Percentiles rank a stretch among this genome's conserved stretches.
These are phyloP conservation scores for Sphagnurus paluster DNA, from an alignment of 1,284 basidiomycete genomes.

Conservation along the genomic window DNA sequence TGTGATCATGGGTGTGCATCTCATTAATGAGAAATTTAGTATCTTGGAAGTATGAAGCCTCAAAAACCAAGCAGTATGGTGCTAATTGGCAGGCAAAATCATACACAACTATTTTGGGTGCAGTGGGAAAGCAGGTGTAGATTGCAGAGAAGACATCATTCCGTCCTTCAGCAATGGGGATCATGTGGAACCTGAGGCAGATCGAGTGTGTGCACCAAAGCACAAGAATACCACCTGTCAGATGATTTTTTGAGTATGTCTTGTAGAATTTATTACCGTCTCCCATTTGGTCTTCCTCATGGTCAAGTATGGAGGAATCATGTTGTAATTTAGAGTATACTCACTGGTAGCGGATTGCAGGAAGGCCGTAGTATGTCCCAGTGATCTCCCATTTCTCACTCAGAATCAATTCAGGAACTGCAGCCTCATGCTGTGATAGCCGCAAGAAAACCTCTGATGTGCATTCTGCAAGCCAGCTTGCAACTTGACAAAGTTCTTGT, in stretches of 20 bases:
- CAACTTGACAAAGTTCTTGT: neutral
- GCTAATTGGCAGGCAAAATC: conserved; percentile 24
- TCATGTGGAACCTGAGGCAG: conserved; percentile 31
- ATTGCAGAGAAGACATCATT: conserved; percentile 36
- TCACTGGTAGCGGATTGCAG: neutral
- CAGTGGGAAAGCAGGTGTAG: conserved; percentile 22
- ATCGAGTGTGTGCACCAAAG: conserved; percentile 32
- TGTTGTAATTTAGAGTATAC: neutral
- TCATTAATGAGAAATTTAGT: conserved; percentile 33
- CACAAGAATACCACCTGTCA: conserved; percentile 29
- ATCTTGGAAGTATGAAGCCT: conserved; percentile 29
- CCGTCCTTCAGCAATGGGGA: conserved; percentile 27
- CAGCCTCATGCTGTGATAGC: conserved; percentile 3
- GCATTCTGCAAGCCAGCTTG: conserved; percentile 2
- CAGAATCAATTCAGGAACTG: neutral
- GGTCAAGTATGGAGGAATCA: conserved; percentile 1
- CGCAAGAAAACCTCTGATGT: neutral
- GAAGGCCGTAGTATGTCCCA: conserved; percentile 6
- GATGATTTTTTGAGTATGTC: conserved; percentile 9
- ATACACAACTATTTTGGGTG: conserved; percentile 23
- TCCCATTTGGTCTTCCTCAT: conserved; percentile 4
- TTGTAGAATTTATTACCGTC: conserved; percentile 8
- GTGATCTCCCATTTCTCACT: neutral
- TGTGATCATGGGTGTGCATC: conserved; percentile 31
- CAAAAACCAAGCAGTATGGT: conserved; percentile 30